Base-by-base conservation (phyloP, 768 basidiomycete genomes). In the Boletus rubroflammeus region DNA sequence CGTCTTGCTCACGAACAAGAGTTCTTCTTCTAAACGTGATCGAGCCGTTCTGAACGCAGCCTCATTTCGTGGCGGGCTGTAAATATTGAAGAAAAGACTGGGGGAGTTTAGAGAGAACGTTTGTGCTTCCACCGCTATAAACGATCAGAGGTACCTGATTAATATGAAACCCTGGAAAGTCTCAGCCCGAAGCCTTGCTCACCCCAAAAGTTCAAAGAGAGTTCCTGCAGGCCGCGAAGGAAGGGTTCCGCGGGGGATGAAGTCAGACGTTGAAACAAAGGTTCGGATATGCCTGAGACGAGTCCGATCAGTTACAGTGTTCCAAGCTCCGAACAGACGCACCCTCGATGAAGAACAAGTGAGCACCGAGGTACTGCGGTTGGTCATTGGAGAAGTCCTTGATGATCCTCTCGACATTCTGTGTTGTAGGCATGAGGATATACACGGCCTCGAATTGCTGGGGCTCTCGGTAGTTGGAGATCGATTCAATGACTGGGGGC, bases 181-280 rank as follows among this genome's bases (percentile, higher is more conserved):
- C 21, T 15, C 31, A 6, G 29, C 26, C 44, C 25, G 36, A 47
- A 13, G n/a, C 38, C 26, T 23, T 28, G 72, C 91, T 52, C 57
- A 95, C 96, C 85, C 85, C 91, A 89, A 72, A 96, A 91, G 70
- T 98, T 96, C 60, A 97, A 70, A 71, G 87, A 98, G 34, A 98
- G 77, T 65, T 99, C 97, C 61, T 86, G 86, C 49, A 96, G 71
- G 4, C 78, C 81, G 56, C 81, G 80, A n/a, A 98, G 77, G 60
- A 84, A 79, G 2, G 88, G 86, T 54, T 88, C 84, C 7, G 91
- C 93, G 2, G 89, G 72, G 1, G 88, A 90, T 6, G 85, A 73
- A 0, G 86, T 85, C 36, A 99, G 68, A 35, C 80, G 81, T 59
- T 90, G 77, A 59, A 96, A 88, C 31, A 98, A 76, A 19, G 75